A percentile compares a stretch with the other conserved stretches of the same genome.
Evolutionary conservation across 2,329 filamentous ascomycete genomes (phyloP).

Genomic region (Diplodia mutila): DNA sequence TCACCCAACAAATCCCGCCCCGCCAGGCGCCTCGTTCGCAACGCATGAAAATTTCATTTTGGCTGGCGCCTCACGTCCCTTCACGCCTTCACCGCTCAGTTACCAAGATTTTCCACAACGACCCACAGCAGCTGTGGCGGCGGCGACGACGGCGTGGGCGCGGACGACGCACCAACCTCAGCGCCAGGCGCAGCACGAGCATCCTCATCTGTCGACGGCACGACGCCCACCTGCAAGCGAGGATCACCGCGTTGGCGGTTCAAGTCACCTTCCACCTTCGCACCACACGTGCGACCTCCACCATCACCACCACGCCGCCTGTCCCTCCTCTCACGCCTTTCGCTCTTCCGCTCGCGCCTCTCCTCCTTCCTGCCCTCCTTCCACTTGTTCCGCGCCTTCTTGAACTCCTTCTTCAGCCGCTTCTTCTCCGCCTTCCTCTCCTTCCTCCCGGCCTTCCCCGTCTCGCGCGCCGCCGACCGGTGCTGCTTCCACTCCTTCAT

Average conservation of each 20-base stretch:
- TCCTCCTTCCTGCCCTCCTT: constrained; percentile 5
- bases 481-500: constrained; percentile 33
- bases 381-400: constrained; percentile 18
- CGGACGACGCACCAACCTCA: neutral
- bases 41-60: constrained; percentile 8
- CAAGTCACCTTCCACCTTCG: neutral
- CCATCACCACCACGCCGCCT: neutral
- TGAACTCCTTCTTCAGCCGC: constrained; percentile 28
- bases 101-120: constrained; percentile 18
- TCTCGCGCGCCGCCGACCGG: constrained; percentile 30
- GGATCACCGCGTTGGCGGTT: neutral
- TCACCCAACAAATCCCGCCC: neutral
- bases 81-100: neutral
- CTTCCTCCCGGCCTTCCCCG: constrained; percentile 26
- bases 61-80: neutral
- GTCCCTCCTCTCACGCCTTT: neutral
- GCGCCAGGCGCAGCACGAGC: neutral
- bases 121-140: constrained; percentile 18
- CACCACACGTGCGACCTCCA: neutral
- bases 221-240: constrained; percentile 1
- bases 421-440: constrained; percentile 27
- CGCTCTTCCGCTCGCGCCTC: constrained; percentile 3
- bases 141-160: neutral
- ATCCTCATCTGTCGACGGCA: neutral
- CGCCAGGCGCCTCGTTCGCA: neutral